phyloP scores from a whole-genome alignment of 495 filamentous ascomycete genomes.

The Penicillium salamii region DNA sequence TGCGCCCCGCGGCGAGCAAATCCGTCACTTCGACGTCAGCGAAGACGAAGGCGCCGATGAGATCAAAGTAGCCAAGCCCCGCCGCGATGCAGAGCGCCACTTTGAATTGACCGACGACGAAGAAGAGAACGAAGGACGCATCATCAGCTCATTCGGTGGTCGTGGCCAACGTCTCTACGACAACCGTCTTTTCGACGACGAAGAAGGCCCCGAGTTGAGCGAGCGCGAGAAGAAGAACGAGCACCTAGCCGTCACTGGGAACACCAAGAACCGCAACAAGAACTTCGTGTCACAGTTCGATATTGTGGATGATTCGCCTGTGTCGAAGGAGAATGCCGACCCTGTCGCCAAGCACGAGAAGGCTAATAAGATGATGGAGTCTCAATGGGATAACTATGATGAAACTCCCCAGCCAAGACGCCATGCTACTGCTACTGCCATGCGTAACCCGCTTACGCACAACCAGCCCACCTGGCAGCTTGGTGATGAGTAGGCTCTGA shows the following conservation, averaged over 20 bases:
- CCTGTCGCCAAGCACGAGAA: constrained; percentile 37
- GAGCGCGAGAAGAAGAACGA: constrained; percentile 26
- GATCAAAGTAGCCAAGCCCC: constrained; percentile 58
- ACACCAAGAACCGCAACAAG: constrained; percentile 63
- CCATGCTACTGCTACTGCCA: constrained; percentile 20
- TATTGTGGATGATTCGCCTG: constrained; percentile 62
- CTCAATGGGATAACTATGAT: constrained; percentile 63
- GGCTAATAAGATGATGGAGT: constrained; percentile 59
- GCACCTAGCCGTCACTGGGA: constrained; percentile 61
- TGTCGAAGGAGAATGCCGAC: constrained; percentile 53
- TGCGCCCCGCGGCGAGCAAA: constrained; percentile 47
- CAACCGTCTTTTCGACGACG: constrained; percentile 64
- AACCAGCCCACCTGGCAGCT: constrained; percentile 30
- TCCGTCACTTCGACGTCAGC: constrained; percentile 70
- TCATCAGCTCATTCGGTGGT: constrained; percentile 51
- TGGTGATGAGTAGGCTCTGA: constrained; percentile 13
- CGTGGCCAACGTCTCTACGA: constrained; percentile 72
- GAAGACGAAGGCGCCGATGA: constrained; percentile 61
- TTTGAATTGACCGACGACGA: constrained; percentile 65
- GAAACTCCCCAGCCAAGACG: constrained; percentile 47
- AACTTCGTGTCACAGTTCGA: constrained; percentile 72
- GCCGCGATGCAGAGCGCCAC: constrained; percentile 75
- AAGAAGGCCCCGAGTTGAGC: constrained; percentile 31
- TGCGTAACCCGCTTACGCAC: constrained; percentile 14
- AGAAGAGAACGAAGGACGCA: constrained; percentile 25